These are phyloP conservation scores for Aspergillus glaucus DNA, from an alignment of 2,329 filamentous ascomycete genomes.

Conservation along the genomic window DNA sequence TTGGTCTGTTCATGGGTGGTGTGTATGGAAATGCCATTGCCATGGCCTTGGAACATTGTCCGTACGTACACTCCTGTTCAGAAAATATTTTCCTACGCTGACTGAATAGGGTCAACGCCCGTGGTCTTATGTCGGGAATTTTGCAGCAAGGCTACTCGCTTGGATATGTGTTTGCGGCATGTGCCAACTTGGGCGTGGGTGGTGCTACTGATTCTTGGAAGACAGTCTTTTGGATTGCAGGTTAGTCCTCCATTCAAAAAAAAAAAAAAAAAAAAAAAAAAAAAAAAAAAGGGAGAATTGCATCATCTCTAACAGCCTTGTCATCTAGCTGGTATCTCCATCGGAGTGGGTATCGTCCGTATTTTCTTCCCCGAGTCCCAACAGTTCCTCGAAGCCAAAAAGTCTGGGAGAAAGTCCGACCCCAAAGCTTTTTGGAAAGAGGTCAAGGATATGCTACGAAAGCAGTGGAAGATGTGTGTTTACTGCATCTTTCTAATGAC, in stretches of 20 bases:
- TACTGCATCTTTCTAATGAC: conserved; percentile 77
- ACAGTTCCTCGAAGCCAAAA: conserved; percentile 67
- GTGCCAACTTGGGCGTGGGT: conserved; percentile 65
- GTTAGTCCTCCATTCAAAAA: conserved; percentile 21
- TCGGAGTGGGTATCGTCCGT: conserved; percentile 59
- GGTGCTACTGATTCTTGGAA: conserved; percentile 56
- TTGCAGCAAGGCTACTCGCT: conserved; percentile 76
- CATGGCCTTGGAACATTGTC: conserved; percentile 71
- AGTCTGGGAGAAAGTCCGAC: conserved; percentile 47
- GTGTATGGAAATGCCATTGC: conserved; percentile 73
- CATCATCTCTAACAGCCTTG: no score
- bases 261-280: no score
- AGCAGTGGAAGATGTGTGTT: conserved; percentile 70
- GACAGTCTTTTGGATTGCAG: conserved; percentile 65
- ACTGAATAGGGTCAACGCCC: conserved; percentile 47
- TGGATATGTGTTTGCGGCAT: conserved; percentile 70
- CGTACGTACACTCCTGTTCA: conserved; percentile 24
- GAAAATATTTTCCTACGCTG: neutral
- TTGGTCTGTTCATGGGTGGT: conserved; percentile 75
- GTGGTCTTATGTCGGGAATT: conserved; percentile 76
- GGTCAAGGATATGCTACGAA: conserved; percentile 58
- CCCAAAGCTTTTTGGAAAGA: conserved; percentile 60
- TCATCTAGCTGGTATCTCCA: conserved; percentile 24
- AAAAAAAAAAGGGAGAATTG: no score
- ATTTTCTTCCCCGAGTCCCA: conserved; percentile 66